Evolutionary conservation across 2,329 filamentous ascomycete genomes (phyloP), one percentile per base, ranked within the genome.

Genomic region (Beauveria medogensis): DNA sequence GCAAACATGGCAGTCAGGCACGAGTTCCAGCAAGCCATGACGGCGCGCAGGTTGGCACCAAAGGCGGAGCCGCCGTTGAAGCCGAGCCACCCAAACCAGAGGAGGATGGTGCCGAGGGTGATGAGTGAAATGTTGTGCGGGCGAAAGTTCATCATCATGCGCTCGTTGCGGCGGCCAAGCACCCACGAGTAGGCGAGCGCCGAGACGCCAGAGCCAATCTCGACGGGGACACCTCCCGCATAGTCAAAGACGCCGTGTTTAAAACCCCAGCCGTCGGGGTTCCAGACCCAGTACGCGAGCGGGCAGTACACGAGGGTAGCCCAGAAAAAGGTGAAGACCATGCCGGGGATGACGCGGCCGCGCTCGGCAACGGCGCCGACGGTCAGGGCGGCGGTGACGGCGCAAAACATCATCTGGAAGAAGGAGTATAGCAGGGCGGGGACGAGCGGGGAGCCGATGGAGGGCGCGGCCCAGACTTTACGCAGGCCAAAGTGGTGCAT

Each of bases 71-170:
- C 94, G 69, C 93, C 94, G 81, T 99, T 99, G 85, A 99, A 99
- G 60, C 92, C 94, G 65, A 99, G 82, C 94, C 94, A 99, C 70
- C 94, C 94, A 70, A 97, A 97, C 92, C 92, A 97, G 61, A 99
- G 91, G 69, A 99, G 84, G 66, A 96, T 84, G 3, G 94, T 97
- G 65, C 94, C 94, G 68, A 97, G 88, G 1, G 94, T 92, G 77
- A 99, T 96, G 70, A 97, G 84, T 6, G 92, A 96, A 67, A 97
- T 94, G 80, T 99, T 99, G 82, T 99, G 94, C 20, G 94, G 94
- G 67, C 94, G 91, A 84, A 97, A 97, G 83, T 97, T 97, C 77
- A 97, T 85, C 91, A 97, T 97, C 92, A 97, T 97, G 80, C 92
- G 94, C 80, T 97, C 93, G 79, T 97, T 94, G 67, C 94, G 91